Evolutionary conservation across 2,329 filamentous ascomycete genomes (phyloP).

Genomic region (Akanthomyces dipterigenus): DNA sequence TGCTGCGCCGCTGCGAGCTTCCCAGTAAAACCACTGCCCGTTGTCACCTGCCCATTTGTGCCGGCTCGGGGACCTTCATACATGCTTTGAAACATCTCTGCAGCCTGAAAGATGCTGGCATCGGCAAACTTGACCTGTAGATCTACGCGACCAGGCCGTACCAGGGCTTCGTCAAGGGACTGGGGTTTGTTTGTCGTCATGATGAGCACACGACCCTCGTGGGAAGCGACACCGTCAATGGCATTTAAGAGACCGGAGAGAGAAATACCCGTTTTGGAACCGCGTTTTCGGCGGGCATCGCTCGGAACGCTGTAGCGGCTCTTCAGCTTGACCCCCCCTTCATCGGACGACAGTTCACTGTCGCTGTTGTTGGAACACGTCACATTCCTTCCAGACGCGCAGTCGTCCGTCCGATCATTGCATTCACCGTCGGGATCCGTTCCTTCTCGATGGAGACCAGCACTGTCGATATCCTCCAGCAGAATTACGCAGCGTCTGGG

Average conservation of each 20-base stretch:
- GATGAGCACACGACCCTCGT: slow-evolving; percentile 71
- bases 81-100: slow-evolving; percentile 55
- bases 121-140: slow-evolving; percentile 59
- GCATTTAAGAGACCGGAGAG: slow-evolving; percentile 75
- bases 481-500: slow-evolving; percentile 59
- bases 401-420: slow-evolving; percentile 13
- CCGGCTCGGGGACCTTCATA: slow-evolving; percentile 38
- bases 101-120: slow-evolving; percentile 46
- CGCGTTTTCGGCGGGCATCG: slow-evolving; percentile 14
- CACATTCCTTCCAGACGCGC: slow-evolving; percentile 23
- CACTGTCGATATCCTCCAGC: slow-evolving; percentile 63
- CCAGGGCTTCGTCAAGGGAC: slow-evolving; percentile 64
- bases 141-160: slow-evolving; percentile 68
- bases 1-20: background rate
- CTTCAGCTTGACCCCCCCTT: slow-evolving; percentile 17
- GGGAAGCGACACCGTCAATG: slow-evolving; percentile 74
- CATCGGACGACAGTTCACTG: slow-evolving; percentile 16
- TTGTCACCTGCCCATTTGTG: slow-evolving; percentile 10
- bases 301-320: slow-evolving; percentile 12
- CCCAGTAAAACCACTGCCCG: slow-evolving; percentile 3
- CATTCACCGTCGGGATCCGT: slow-evolving; percentile 14
- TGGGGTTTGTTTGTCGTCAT: slow-evolving; percentile 79
- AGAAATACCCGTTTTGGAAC: slow-evolving; percentile 45
- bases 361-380: slow-evolving; percentile 22
- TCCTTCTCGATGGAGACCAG: slow-evolving; percentile 44